Conservation (phyloP, 1,139 yeast genomes). For the Pichia sp. region DNA sequence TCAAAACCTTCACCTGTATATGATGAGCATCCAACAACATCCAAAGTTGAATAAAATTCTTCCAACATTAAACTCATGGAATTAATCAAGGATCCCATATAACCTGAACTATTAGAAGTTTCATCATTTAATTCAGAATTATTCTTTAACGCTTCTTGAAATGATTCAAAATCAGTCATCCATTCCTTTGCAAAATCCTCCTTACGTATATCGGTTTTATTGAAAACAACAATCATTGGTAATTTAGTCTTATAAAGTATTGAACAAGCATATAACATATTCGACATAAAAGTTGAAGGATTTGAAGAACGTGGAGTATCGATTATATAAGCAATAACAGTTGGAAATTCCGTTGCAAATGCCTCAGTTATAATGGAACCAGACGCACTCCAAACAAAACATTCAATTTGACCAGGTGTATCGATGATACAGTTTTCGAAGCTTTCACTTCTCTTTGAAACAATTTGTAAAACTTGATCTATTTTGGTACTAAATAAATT, state of each 20-base stretch:
- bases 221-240: constrained; percentile 95
- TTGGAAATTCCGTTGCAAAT: constrained; percentile 92
- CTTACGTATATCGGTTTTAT: constrained; percentile 83
- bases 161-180: constrained; percentile 95
- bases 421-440: constrained; percentile 77
- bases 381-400: constrained; percentile 95
- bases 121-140: constrained; percentile 60
- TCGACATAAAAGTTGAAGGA: constrained; percentile 95
- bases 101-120: constrained; percentile 71
- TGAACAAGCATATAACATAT: constrained; percentile 97
- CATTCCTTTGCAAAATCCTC: constrained; percentile 89
- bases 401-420: constrained; percentile 98
- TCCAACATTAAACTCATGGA: constrained; percentile 95
- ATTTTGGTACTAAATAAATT: constrained; percentile 91
- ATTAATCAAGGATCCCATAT: constrained; percentile 89
- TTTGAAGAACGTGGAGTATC: constrained; percentile 93
- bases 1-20: constrained; percentile 93
- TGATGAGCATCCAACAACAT: constrained; percentile 85
- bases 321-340: constrained; percentile 89
- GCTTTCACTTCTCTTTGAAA: constrained; percentile 69
- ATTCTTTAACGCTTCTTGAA: constrained; percentile 68
- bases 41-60: constrained; percentile 90
- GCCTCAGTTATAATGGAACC: constrained; percentile 97
- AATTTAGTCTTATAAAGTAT: constrained; percentile 91
- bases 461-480: constrained; percentile 84